Conservation (phyloP, 257 asterid genomes). For the Plantago elongata region DNA sequence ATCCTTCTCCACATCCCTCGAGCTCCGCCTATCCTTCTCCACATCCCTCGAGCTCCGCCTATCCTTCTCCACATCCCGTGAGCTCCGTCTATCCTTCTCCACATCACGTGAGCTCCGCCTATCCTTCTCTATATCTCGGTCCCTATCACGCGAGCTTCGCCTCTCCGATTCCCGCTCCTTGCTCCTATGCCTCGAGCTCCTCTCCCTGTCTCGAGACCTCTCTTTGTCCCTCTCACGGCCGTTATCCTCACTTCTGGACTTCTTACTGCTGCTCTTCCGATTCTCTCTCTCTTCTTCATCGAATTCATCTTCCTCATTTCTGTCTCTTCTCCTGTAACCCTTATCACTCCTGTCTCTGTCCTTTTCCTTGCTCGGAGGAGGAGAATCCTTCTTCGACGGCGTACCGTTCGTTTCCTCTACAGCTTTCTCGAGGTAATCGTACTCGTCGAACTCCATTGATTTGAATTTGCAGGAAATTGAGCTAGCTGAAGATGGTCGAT, state of each 20-base stretch:
- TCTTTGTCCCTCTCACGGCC: conserved; percentile 39
- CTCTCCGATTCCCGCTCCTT: conserved; percentile 49
- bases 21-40: conserved; percentile 26
- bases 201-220: conserved; percentile 39
- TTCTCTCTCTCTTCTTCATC: conserved; percentile 65
- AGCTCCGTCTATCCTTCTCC: conserved; percentile 31
- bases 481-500: neutral
- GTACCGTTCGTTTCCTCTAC: conserved; percentile 83
- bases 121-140: conserved; percentile 34
- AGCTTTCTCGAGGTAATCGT: conserved; percentile 86
- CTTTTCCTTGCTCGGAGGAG: conserved; percentile 39
- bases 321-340: conserved; percentile 65
- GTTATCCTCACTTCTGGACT: conserved; percentile 55
- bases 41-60: conserved; percentile 20
- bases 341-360: conserved; percentile 59
- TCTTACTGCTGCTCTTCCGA: conserved; percentile 61
- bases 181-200: conserved; percentile 56
- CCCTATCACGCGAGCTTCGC: conserved; percentile 44
- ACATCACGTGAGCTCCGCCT: conserved; percentile 20
- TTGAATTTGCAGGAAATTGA: neutral
- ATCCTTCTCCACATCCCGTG: conserved; percentile 28
- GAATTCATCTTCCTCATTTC: conserved; percentile 50
- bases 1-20: conserved; percentile 36
- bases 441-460: conserved; percentile 94
- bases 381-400: conserved; percentile 41